Evolutionary conservation across 2,329 filamentous ascomycete species (phyloP), one percentile per base, ranked within the genome.

Genomic region (Phyllosticta citriasiana): DNA sequence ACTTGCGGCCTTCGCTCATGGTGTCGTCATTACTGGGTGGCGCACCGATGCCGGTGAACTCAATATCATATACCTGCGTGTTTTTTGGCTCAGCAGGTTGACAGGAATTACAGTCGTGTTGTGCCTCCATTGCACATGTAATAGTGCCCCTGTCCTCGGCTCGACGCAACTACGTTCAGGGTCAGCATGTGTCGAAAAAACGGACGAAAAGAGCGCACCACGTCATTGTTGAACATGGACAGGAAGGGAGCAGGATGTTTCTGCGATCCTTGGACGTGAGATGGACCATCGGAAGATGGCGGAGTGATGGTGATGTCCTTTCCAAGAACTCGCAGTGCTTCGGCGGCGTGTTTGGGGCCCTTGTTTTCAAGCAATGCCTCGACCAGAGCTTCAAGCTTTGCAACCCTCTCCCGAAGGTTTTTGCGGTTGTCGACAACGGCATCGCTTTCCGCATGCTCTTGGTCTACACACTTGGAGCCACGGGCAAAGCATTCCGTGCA

Each of bases 401-500:
- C 75, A 4, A 77, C 74, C 33, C 75, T 66, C 60, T 77, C 74
- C 55, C 75, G 71, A 19, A 77, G 72, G 64, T 76, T 76, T 67
- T 76, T 76, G 63, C 74, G 69, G 26, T 76, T 72, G 57, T 76
- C 74, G 52, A 76, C 72, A 27, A 76, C 66, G 55, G 73, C 65
- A 12, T 76, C 73, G 59, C 71, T 66, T 67, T 72, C 70, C 50
- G 73, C 74, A 67, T 73, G 66, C 61, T 76, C 74, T 64, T 82
- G 79, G 57, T 79, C 71, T 50, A 77, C 71, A 68, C 79, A 82
- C 55, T 69, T 66, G 30, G 74, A 75, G 3, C 73, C 75, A 59
- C 79, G 76, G 35, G 75, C 68, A 57, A 72, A 73, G 68, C 79
- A 81, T 65, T 75, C 76, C 30, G 73, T 74, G 66, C 78, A 81